Conservation (phyloP, 495 filamentous ascomycete genomes). For the Penicillium bovifimosum region DNA sequence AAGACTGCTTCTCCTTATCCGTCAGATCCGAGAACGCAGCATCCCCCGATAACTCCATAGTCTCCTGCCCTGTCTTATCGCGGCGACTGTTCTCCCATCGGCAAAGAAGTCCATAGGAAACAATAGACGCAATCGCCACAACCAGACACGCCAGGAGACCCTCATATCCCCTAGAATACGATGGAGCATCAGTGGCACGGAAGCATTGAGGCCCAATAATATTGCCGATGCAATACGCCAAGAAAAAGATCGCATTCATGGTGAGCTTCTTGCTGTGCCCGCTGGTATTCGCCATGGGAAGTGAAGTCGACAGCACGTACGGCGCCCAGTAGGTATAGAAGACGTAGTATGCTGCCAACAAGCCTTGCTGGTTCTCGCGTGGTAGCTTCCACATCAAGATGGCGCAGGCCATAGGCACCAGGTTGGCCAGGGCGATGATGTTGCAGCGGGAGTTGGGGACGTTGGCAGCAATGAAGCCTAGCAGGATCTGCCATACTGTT, state of each 20-base stretch:
- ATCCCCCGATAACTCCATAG: not conserved
- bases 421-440: too few species aligned
- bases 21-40: slow-evolving; percentile 27
- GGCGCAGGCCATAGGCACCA: too few species aligned
- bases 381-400: too few species aligned
- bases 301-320: slow-evolving; percentile 34
- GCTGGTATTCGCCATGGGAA: slow-evolving; percentile 36
- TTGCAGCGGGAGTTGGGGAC: too few species aligned
- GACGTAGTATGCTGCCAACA: slow-evolving; percentile 22
- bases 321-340: slow-evolving; percentile 36
- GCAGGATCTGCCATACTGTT: slow-evolving; percentile 24
- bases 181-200: slow-evolving; percentile 48
- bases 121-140: slow-evolving; percentile 21
- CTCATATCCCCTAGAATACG: slow-evolving; percentile 28
- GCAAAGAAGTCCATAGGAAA: slow-evolving; percentile 17
- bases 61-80: slow-evolving; percentile 5
- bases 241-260: slow-evolving; percentile 25
- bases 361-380: too few species aligned
- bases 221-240: slow-evolving; percentile 36
- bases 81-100: slow-evolving; percentile 18
- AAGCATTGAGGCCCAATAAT: slow-evolving; percentile 60
- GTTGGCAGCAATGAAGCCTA: slow-evolving; percentile 34
- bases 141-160: slow-evolving; percentile 23
- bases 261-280: slow-evolving; percentile 32
- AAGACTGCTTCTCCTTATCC: too few species aligned